Base-by-base conservation (phyloP, 495 filamentous ascomycete genomes). In the Cudoniella acicularis region DNA sequence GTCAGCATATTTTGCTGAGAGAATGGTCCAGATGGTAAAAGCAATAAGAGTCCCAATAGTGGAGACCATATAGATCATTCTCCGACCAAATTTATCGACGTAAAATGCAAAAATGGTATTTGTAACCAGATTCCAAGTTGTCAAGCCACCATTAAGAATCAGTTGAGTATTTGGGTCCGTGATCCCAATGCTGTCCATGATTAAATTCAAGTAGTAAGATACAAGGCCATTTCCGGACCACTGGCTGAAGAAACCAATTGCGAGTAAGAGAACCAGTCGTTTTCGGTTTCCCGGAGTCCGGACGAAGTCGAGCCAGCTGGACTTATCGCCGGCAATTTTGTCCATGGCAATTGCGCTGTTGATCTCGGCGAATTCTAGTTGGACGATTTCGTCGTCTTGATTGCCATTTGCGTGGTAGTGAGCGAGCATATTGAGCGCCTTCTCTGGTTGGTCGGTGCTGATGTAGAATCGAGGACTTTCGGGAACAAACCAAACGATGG, bases 221-320 rank as follows among this genome's bases (percentile, higher is more conserved):
- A 84, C 74, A 53, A 80, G 64, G 2, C 78, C 79, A 40, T 80
- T 80, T 49, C 77, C 77, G 25, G 73, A 78, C 56, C 79, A 82
- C 65, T 82, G 77, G 30, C 71, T 75, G 61, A 82, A 79, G 58
- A 80, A 66, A 13, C 76, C 77, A 2, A 79, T 67, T 0, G 75
- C 75, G 8, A 77, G 56, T 17, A 81, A 71, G 54, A 80, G 77
- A 21, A 76, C 72, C 22, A 80, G 64, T 0, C 77, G 70, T 73
- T 75, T 77, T 16, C 75, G 69, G 62, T 80, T 82, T 41, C 54
- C 60, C 10, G 47, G 42, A 13, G 54, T 63, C 6, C 40, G 26
- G 17, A 61, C n/a, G 20, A 61, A 45, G 46, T 58, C 56, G 17
- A 40, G 20, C 30, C 40, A 57, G 23, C 25, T 57, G 13, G n/a